These are phyloP conservation scores for Gracilaria domingensis DNA, from an alignment of 23 red algal genomes.

Conservation along the genomic window DNA sequence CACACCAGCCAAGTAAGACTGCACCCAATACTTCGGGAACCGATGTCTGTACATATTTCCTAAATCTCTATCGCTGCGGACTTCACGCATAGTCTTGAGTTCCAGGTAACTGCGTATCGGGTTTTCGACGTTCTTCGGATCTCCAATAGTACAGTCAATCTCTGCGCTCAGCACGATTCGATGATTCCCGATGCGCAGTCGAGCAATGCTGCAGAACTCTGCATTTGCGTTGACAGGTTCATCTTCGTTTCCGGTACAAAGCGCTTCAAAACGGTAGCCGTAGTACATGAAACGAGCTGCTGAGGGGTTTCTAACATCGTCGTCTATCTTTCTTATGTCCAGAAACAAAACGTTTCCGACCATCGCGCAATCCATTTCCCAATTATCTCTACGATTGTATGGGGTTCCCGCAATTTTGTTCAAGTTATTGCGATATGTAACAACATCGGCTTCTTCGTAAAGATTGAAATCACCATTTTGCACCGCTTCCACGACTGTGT, in stretches of 20 bases:
- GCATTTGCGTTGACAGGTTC: constrained; percentile 85
- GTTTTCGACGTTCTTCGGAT: neutral
- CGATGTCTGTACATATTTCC: constrained; percentile 60
- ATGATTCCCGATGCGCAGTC: constrained; percentile 73
- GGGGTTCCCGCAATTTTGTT: constrained; percentile 90
- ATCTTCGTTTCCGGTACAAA: constrained; percentile 65
- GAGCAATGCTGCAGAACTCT: constrained; percentile 79
- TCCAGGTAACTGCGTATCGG: constrained; percentile 66
- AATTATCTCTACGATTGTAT: constrained; percentile 66
- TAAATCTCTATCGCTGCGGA: constrained; percentile 48
- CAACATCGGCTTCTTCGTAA: constrained; percentile 63
- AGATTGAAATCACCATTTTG: neutral
- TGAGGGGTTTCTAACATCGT: neutral
- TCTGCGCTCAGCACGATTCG: constrained; percentile 78
- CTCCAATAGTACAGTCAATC: constrained; percentile 64
- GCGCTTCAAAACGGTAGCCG: constrained; percentile 87
- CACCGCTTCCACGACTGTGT: constrained; percentile 65
- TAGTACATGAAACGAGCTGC: constrained; percentile 61
- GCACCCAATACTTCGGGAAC: constrained; percentile 86
- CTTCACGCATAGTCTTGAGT: constrained; percentile 76
- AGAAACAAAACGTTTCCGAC: constrained; percentile 74
- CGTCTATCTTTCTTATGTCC: constrained; percentile 62
- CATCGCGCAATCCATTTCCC: constrained; percentile 74
- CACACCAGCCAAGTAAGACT: constrained; percentile 84
- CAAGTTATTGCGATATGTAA: constrained; percentile 92